A percentile compares a stretch with the other conserved stretches of the same genome.
Conservation (phyloP, 257 asterid genomes). For the Solanum ahanhuiri region DNA sequence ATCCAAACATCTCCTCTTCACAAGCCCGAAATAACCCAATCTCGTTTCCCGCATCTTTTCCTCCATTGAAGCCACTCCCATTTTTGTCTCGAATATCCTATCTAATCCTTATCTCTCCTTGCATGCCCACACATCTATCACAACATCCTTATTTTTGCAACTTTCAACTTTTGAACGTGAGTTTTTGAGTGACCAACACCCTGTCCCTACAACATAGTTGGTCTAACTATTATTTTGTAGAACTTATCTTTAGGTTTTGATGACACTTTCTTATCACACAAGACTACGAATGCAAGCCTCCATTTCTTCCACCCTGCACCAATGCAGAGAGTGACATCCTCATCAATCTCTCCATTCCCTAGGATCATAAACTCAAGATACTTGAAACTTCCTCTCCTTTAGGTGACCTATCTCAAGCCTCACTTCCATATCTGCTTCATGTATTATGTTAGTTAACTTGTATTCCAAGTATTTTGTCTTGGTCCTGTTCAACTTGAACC, state of each 20-base stretch:
- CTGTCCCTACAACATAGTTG: neutral
- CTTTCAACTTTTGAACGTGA: neutral
- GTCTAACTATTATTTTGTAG: neutral
- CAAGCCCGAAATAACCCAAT: neutral
- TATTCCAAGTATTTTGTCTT: too few species aligned
- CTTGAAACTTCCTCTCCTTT: neutral
- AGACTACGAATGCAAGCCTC: neutral
- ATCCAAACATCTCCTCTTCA: neutral
- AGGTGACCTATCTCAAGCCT: neutral
- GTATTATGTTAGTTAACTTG: too few species aligned
- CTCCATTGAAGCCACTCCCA: neutral
- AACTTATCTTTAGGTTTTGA: neutral
- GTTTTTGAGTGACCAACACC: neutral
- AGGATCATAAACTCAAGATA: neutral
- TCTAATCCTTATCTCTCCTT: neutral
- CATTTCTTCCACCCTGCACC: neutral
- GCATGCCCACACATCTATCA: neutral
- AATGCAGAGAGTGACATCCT: neutral
- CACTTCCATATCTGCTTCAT: too few species aligned
- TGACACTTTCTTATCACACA: neutral
- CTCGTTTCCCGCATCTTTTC: neutral
- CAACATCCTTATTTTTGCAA: neutral
- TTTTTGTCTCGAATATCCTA: neutral
- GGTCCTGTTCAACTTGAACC: too few species aligned
- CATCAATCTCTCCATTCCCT: neutral